phyloP scores from a whole-genome alignment of 2,329 filamentous ascomycete species.

The Neonectria ditissima region DNA sequence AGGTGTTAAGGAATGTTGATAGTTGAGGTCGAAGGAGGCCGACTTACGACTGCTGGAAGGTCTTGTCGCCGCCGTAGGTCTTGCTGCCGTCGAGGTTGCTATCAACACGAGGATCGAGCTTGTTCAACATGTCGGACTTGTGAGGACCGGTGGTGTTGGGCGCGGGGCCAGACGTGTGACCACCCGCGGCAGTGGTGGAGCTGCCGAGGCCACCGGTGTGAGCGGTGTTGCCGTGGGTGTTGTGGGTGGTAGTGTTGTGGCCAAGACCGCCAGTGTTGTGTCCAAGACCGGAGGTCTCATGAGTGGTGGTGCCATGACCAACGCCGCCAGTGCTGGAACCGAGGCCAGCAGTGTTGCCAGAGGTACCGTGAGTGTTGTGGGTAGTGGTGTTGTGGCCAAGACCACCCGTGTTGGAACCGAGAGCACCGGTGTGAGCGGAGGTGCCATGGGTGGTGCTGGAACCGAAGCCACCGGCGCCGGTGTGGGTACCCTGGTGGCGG shows the following conservation, averaged over 20 bases:
- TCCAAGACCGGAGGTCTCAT: constrained; percentile 31
- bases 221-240: constrained; percentile 27
- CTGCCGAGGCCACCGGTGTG: constrained; percentile 10
- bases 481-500: constrained; percentile 36
- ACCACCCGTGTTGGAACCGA: constrained; percentile 8
- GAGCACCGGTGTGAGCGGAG: constrained; percentile 19
- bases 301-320: constrained; percentile 25
- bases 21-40: constrained; percentile 8
- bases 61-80: constrained; percentile 65
- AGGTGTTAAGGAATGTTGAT: constrained; percentile 30
- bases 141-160: constrained; percentile 59
- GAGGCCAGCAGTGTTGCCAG: constrained; percentile 22
- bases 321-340: constrained; percentile 10
- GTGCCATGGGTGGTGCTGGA: constrained; percentile 23
- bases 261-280: constrained; percentile 15
- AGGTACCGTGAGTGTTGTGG: constrained; percentile 25
- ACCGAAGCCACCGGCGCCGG: constrained; percentile 26
- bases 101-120: constrained; percentile 65
- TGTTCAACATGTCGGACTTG: constrained; percentile 60
- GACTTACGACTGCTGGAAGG: constrained; percentile 54
- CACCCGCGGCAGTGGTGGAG: constrained; percentile 43
- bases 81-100: constrained; percentile 60
- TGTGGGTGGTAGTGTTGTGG: background rate
- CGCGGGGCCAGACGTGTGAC: constrained; percentile 46
- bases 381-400: no score